Conservation (phyloP, 805 yeast genomes). For the Starmerella cellae region DNA sequence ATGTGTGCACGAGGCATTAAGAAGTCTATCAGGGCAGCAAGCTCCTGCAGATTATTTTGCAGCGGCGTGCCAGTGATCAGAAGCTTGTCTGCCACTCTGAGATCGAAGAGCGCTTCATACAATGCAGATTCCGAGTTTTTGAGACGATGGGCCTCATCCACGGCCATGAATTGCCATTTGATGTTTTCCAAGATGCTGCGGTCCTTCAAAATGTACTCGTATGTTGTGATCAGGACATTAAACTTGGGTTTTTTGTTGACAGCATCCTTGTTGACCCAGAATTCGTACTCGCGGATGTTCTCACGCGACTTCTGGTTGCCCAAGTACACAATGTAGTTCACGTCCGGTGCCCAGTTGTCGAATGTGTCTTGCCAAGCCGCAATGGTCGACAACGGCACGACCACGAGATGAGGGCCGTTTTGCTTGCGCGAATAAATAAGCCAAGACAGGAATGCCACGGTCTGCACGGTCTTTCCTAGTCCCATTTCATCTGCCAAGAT, state of each 20-base stretch:
- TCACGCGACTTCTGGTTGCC: constrained; percentile 83
- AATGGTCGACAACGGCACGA: constrained; percentile 88
- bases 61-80: constrained; percentile 96
- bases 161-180: constrained; percentile 93
- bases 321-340: constrained; percentile 81
- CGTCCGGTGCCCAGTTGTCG: constrained; percentile 94
- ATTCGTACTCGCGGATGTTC: constrained; percentile 72
- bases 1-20: constrained; percentile 87
- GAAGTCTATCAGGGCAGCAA: constrained; percentile 88
- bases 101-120: constrained; percentile 73
- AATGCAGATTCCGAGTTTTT: constrained; percentile 88
- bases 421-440: constrained; percentile 87
- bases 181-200: constrained; percentile 63
- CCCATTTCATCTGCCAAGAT: constrained; percentile 99
- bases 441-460: constrained; percentile 91
- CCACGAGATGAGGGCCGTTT: constrained; percentile 93
- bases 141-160: constrained; percentile 95
- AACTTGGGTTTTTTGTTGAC: constrained; percentile 62
- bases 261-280: constrained; percentile 45
- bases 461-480: constrained; percentile 93
- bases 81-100: constrained; percentile 70
- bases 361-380: constrained; percentile 99
- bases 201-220: constrained; percentile 91
- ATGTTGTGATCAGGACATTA: constrained; percentile 84
- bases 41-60: constrained; percentile 87